Conservation (phyloP, 129 eudicot species). For the Kitagawia praeruptora region DNA sequence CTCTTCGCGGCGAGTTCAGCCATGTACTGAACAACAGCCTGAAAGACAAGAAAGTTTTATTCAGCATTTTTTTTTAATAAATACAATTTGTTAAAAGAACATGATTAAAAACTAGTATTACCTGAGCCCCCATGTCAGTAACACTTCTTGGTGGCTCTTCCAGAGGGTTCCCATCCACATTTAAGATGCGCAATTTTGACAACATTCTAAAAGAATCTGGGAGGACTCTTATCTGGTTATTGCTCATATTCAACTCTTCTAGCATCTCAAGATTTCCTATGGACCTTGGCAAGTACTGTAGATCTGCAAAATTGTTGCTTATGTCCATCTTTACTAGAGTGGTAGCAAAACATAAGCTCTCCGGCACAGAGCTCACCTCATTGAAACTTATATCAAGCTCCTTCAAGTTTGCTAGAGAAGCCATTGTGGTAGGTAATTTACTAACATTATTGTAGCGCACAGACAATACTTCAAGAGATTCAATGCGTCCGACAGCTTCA, state of each 20-base stretch:
- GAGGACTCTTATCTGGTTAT: constrained; percentile 66
- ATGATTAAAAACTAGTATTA: constrained; percentile 7
- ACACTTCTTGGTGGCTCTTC: constrained; percentile 62
- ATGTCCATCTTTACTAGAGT: constrained; percentile 63
- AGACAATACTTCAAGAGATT: constrained; percentile 51
- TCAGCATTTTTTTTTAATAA: neutral
- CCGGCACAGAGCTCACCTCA: constrained; percentile 73
- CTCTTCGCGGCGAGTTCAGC: constrained; percentile 53
- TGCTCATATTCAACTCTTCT: constrained; percentile 71
- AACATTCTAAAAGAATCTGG: constrained; percentile 82
- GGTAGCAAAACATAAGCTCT: constrained; percentile 88
- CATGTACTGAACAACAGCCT: constrained; percentile 84
- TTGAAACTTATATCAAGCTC: constrained; percentile 87
- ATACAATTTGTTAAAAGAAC: neutral
- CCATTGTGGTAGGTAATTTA: constrained; percentile 76
- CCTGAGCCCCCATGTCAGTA: constrained; percentile 59
- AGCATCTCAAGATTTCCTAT: constrained; percentile 88
- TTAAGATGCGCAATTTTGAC: constrained; percentile 45
- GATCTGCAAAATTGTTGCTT: constrained; percentile 85
- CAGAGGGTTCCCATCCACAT: constrained; percentile 80
- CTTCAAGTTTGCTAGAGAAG: constrained; percentile 47
- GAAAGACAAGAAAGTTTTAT: constrained; percentile 11
- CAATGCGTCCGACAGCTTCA: constrained; percentile 71
- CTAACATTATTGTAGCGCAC: constrained; percentile 68
- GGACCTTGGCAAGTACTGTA: constrained; percentile 71